Conservation (phyloP, 169 alveolate genomes). For the Toxoplasma gondii region DNA sequence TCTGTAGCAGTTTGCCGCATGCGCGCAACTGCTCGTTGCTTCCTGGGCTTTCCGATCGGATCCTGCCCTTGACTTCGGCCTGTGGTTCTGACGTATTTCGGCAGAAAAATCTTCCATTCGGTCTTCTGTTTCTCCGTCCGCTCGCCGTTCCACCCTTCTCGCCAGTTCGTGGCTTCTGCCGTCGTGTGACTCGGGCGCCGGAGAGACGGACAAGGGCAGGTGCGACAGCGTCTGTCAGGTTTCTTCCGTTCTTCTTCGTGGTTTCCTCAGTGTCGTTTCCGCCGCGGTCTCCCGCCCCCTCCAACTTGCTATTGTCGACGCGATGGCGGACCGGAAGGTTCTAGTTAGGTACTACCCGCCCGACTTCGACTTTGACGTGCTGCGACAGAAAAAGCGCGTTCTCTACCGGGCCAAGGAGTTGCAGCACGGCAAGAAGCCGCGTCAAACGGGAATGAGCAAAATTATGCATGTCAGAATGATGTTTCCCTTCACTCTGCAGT, state of each 20-base stretch:
- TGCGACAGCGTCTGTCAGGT: no score
- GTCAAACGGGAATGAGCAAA: constrained; percentile 73
- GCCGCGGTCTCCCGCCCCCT: not conserved
- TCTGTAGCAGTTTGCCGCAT: no score
- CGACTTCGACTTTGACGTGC: constrained; percentile 97
- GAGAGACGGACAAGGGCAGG: no score
- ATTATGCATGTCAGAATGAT: constrained; percentile 96
- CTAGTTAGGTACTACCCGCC: constrained; percentile 98
- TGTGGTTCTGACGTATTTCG: no score
- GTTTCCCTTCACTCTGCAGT: constrained; percentile 97
- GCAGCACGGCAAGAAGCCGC: constrained; percentile 61
- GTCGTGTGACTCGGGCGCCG: no score
- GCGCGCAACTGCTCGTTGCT: no score
- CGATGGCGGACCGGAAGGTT: constrained; percentile 98
- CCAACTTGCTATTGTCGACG: not conserved
- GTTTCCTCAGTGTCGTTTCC: not conserved
- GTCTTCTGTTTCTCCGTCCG: no score
- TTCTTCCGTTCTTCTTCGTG: not conserved
- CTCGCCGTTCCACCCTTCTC: no score
- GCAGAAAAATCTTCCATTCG: no score
- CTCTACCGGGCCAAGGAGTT: constrained; percentile 82
- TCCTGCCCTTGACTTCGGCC: no score
- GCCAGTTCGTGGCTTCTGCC: no score
- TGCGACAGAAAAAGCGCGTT: constrained; percentile 86
- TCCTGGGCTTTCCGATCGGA: no score